Conservation (phyloP, 805 yeast genomes). For the Candida ortonii region DNA sequence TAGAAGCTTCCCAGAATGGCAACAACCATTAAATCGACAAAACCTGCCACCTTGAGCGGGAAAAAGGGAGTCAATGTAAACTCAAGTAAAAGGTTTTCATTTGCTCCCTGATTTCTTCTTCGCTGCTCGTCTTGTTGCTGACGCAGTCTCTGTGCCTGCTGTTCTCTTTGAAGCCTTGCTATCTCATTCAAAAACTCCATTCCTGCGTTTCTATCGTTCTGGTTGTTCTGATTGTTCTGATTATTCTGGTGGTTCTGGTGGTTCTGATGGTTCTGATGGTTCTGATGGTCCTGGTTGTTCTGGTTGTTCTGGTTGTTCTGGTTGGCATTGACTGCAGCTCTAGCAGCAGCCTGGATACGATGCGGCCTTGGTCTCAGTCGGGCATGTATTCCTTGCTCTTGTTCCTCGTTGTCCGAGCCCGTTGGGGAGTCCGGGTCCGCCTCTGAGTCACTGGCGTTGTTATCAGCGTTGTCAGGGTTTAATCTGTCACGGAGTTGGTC, state of each 20-base stretch:
- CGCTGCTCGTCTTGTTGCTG: conserved; percentile 10
- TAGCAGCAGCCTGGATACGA: too few species aligned
- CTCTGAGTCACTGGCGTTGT: conserved; percentile 1
- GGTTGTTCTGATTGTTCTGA: too few species aligned
- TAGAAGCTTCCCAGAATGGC: conserved; percentile 23
- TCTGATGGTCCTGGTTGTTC: too few species aligned
- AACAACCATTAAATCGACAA: conserved; percentile 22
- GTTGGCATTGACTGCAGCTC: too few species aligned
- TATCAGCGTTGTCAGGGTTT: conserved; percentile 8
- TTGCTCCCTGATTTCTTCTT: conserved; percentile 10
- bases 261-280: too few species aligned
- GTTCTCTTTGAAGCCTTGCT: conserved; percentile 12
- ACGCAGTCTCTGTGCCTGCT: conserved; percentile 8
- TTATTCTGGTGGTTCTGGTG: too few species aligned
- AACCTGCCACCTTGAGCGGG: conserved; percentile 20
- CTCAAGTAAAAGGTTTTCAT: conserved; percentile 14
- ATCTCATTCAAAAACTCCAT: conserved; percentile 9
- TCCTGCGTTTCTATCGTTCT: conserved; percentile 7
- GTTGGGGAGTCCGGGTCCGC: too few species aligned
- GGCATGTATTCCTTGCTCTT: too few species aligned
- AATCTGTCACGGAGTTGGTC: conserved; percentile 1
- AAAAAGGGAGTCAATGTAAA: conserved; percentile 14
- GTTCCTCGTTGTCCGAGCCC: too few species aligned
- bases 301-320: too few species aligned
- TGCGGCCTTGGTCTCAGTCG: too few species aligned